Base-by-base conservation (phyloP, 2,329 filamentous ascomycete genomes). In the Incumbomyces lentus region DNA sequence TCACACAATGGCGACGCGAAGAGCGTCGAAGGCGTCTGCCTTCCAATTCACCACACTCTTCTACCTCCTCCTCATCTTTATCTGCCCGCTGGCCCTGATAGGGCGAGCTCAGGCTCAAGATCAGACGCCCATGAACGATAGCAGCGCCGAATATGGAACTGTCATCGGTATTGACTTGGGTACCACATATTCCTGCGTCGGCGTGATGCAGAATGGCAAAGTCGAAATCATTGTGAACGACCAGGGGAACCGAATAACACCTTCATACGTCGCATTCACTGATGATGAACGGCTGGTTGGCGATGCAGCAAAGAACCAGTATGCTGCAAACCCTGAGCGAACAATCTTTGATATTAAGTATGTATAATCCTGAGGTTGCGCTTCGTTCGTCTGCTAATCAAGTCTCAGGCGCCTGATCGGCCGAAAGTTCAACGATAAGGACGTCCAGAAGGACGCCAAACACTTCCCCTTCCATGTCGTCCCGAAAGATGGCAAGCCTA, bases 221-320 rank as follows among this genome's bases (percentile, higher is more conserved):
- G 87, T 95, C 59, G 87, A 95, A 64, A 95, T 95, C 72, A 77
- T 95, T 60, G 86, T 86, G 71, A 95, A 95, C 75, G 87, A 95
- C 71, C 88, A 94, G 76, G 87, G 87, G 76, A 88, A 94, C 80
- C 85, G 87, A 74, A 94, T 94, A 59, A 94, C 88, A 60, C 88
- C 88, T 47, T 94, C 87, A 55, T 95, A 92, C 70, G 88, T 95
- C 65, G 88, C 87, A 62, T 95, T 94, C 70, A 96, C 88, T 68
- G 89, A 96, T 61, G 88, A 95, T 55, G 92, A 96, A 72, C 83
- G 92, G 65, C 77, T 98, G 58, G 88, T 98, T 59, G 92, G 92
- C 77, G 92, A 98, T 69, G 87, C 92, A 62, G 88, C 88, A 62
- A 95, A 95, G 82, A 93, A 94, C 74, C 88, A 94, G 76, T 88